These are phyloP conservation scores for Rosa hybrid DNA, from an alignment of 331 rosid species.

Conservation along the genomic window DNA sequence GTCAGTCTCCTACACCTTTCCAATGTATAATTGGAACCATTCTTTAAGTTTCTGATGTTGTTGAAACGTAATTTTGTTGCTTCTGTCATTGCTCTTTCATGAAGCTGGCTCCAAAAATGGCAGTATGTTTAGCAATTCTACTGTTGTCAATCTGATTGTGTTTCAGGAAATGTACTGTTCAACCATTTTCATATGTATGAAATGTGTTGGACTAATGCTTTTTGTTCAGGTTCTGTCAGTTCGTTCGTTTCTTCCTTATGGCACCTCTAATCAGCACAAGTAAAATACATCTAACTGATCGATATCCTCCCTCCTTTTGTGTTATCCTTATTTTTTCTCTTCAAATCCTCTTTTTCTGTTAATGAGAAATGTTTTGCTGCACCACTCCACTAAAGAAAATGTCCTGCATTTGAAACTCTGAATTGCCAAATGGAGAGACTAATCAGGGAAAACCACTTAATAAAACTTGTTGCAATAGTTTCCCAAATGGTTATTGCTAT, in stretches of 20 bases:
- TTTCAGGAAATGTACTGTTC: background rate
- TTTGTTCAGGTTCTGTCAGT: background rate
- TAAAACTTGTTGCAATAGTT: background rate
- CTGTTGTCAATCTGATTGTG: background rate
- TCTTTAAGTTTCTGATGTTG: background rate
- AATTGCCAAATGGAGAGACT: background rate
- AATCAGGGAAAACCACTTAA: background rate
- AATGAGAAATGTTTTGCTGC: background rate
- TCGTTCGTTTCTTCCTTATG: background rate
- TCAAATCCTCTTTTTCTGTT: background rate
- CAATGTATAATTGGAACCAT: too few relatives aligned
- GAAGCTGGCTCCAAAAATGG: background rate
- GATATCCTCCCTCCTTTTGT: background rate
- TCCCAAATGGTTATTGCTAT: background rate
- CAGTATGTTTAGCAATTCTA: background rate
- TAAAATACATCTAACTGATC: background rate
- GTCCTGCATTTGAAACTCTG: too few relatives aligned
- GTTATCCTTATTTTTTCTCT: background rate
- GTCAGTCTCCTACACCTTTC: slow-evolving; percentile 23
- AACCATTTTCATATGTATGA: background rate
- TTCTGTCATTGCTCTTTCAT: background rate
- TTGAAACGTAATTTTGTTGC: background rate
- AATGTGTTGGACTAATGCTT: background rate
- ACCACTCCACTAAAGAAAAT: background rate
- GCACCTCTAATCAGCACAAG: background rate